Conservation (phyloP, 2,329 filamentous ascomycete genomes). For the Pseudocercospora crystallina region DNA sequence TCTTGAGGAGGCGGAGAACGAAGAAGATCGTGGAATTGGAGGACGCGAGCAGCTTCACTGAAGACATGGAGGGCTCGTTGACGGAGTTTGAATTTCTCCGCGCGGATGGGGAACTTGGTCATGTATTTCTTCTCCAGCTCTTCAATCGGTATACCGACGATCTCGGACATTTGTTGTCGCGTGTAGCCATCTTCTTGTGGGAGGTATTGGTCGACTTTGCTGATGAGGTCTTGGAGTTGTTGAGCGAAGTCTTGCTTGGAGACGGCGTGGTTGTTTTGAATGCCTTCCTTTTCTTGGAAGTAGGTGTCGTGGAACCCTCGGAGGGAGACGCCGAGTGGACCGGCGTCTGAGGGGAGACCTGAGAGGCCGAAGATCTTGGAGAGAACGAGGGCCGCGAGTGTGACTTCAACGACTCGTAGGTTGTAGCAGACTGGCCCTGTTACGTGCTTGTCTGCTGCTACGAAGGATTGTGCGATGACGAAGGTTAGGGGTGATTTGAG, state of each 20-base stretch:
- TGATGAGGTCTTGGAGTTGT: slow-evolving; percentile 73
- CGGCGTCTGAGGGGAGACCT: slow-evolving; percentile 71
- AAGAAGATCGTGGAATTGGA: slow-evolving; percentile 79
- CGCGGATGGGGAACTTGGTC: slow-evolving; percentile 83
- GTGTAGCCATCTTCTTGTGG: slow-evolving; percentile 82
- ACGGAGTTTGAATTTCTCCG: slow-evolving; percentile 81
- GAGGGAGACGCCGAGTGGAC: slow-evolving; percentile 78
- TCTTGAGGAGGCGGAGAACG: slow-evolving; percentile 40
- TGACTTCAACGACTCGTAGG: slow-evolving; percentile 92
- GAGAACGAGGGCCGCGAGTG: slow-evolving; percentile 72
- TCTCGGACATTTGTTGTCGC: slow-evolving; percentile 74
- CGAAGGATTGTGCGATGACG: slow-evolving; percentile 90
- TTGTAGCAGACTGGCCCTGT: slow-evolving; percentile 96
- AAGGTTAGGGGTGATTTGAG: slow-evolving; percentile 84
- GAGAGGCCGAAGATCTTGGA: slow-evolving; percentile 61
- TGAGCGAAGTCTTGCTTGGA: slow-evolving; percentile 47
- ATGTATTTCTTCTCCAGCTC: slow-evolving; percentile 78
- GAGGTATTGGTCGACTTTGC: slow-evolving; percentile 69
- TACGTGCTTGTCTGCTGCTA: slow-evolving; percentile 90
- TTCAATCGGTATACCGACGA: slow-evolving; percentile 66
- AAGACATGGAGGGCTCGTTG: slow-evolving; percentile 91
- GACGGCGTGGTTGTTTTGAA: slow-evolving; percentile 49
- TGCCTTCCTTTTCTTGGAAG: slow-evolving; percentile 58
- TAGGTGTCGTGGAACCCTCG: slow-evolving; percentile 84
- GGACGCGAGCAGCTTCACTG: slow-evolving; percentile 80